Percentiles rank a stretch among this genome's conserved stretches.
These are phyloP conservation scores for Tulasnella sp. DNA, from an alignment of 768 basidiomycete genomes.

Conservation along the genomic window DNA sequence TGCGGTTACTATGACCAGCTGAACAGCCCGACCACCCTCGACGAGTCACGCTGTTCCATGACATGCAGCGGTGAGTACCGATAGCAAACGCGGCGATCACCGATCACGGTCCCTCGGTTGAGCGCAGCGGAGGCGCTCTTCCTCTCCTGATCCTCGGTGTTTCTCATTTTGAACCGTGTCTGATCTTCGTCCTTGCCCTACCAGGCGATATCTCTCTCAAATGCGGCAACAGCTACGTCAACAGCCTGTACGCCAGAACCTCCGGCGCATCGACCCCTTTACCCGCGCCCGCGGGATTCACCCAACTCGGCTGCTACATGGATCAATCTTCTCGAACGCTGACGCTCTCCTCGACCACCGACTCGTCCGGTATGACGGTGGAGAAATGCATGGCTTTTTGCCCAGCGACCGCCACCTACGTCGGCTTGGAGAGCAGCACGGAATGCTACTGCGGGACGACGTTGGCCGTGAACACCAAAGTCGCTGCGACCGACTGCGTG, in stretches of 20 bases:
- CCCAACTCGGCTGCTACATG: constrained; percentile 1
- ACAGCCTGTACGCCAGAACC: neutral
- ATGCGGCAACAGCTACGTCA: neutral
- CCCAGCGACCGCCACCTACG: neutral
- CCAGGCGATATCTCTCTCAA: neutral
- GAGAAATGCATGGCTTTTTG: neutral
- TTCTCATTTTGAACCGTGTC: neutral
- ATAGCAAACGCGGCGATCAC: neutral
- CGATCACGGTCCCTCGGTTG: neutral
- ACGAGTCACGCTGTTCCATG: neutral
- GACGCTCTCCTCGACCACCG: neutral
- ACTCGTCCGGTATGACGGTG: constrained; percentile 1
- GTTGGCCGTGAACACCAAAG: neutral
- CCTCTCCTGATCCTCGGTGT: neutral
- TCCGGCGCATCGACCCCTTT: neutral
- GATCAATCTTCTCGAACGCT: constrained; percentile 9
- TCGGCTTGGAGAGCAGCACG: constrained; percentile 5
- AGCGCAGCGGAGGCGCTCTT: too few species aligned
- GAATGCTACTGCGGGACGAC: constrained; percentile 22
- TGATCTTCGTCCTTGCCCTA: neutral
- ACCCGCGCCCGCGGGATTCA: neutral
- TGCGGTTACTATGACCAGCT: constrained; percentile 3
- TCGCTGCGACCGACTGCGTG: constrained; percentile 17
- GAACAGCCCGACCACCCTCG: neutral
- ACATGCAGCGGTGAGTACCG: neutral